Conservation (phyloP, 352 stramenopile species). For the Phytopythium litorale region DNA sequence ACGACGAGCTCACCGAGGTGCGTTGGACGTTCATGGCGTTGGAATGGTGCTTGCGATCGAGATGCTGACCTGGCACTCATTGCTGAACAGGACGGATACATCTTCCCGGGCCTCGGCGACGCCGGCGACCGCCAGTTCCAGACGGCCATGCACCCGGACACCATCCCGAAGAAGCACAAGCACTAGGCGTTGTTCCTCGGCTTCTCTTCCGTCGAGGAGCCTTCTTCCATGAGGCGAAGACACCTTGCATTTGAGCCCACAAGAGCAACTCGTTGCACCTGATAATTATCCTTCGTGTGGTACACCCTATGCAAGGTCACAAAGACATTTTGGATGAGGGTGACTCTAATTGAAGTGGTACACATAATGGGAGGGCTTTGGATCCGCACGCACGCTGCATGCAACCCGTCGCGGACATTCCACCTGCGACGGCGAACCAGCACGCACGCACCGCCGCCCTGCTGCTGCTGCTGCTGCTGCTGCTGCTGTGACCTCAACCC, state of each 20-base stretch:
- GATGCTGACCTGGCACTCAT: not conserved
- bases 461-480: no score
- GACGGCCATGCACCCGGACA: slow-evolving; percentile 52
- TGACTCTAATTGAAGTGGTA: not conserved
- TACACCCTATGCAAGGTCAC: not conserved
- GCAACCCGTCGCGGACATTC: not conserved
- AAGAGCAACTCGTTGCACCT: not conserved
- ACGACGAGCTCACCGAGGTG: slow-evolving; percentile 73
- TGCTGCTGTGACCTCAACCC: no score
- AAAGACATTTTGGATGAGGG: no score
- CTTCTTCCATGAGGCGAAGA: not conserved
- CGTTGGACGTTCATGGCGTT: not conserved
- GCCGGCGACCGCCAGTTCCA: slow-evolving; percentile 84
- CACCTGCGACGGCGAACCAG: not conserved
- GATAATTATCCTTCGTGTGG: not conserved
- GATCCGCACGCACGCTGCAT: not conserved
- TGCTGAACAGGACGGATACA: slow-evolving; percentile 62
- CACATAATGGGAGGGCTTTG: not conserved
- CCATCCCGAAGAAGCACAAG: slow-evolving; percentile 56
- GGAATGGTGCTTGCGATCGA: no score
- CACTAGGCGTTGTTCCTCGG: slow-evolving; percentile 19
- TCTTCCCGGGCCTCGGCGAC: slow-evolving; percentile 78
- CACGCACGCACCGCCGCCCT: not conserved
- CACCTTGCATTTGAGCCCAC: not conserved
- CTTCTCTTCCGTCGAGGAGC: not conserved